Evolutionary conservation across 2,329 filamentous ascomycete genomes (phyloP).

Genomic region (Sporothrix schenckii): DNA sequence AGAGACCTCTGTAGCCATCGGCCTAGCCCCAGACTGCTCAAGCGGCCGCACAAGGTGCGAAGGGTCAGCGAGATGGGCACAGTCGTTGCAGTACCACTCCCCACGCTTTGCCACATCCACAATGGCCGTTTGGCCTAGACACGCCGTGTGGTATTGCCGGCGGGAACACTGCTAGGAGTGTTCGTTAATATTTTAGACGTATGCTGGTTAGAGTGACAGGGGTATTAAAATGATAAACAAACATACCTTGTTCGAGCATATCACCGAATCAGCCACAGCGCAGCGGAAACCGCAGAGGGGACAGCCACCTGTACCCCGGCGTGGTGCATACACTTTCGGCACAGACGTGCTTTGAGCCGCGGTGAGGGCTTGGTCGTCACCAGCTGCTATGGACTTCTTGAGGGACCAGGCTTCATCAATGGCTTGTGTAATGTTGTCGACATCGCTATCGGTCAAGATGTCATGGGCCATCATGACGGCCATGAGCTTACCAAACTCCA

Average conservation of each 20-base stretch:
- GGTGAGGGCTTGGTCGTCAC: constrained; percentile 13
- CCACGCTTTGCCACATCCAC: constrained; percentile 41
- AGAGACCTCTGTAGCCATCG: background rate
- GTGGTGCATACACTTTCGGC: constrained; percentile 23
- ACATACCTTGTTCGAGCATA: constrained; percentile 55
- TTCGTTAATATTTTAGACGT: background rate
- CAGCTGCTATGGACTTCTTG: constrained; percentile 8
- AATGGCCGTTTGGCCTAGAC: constrained; percentile 46
- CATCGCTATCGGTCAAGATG: constrained; percentile 50
- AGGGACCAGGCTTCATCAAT: constrained; percentile 40
- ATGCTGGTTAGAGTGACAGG: background rate
- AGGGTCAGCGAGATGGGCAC: constrained; percentile 38
- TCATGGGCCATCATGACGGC: constrained; percentile 55
- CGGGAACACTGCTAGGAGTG: constrained; percentile 46
- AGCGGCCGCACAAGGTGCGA: constrained; percentile 22
- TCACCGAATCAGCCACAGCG: constrained; percentile 45
- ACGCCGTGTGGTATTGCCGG: constrained; percentile 55
- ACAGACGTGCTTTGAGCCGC: constrained; percentile 8
- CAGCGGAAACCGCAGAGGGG: constrained; percentile 49
- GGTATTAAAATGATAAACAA: too few relatives aligned
- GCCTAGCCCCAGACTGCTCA: background rate
- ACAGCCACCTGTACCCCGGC: constrained; percentile 44
- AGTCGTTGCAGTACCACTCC: constrained; percentile 51
- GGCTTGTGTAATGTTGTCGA: constrained; percentile 49
- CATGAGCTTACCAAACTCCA: constrained; percentile 60